These are phyloP conservation scores for Ceratocystis ficicola DNA, from an alignment of 2,329 filamentous ascomycete species.

Conservation along the genomic window DNA sequence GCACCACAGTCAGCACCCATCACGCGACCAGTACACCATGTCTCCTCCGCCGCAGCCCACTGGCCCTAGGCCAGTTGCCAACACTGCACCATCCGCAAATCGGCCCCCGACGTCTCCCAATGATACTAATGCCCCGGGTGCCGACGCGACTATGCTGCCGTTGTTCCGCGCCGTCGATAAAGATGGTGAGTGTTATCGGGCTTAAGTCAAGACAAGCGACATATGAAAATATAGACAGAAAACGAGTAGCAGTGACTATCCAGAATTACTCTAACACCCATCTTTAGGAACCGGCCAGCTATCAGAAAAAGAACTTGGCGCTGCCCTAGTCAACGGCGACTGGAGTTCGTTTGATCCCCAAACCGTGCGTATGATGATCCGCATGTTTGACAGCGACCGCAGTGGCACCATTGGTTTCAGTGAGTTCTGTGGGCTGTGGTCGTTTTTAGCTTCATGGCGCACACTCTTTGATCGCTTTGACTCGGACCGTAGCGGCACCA, in stretches of 20 bases:
- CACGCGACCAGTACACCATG: conserved; percentile 32
- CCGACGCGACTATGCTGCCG: conserved; percentile 65
- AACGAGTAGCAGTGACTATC: not conserved
- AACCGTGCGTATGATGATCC: conserved; percentile 97
- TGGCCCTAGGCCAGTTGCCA: conserved; percentile 32
- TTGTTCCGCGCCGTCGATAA: conserved; percentile 89
- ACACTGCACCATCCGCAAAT: conserved; percentile 44
- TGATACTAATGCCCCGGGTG: conserved; percentile 34
- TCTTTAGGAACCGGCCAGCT: conserved; percentile 59
- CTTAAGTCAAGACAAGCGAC: too few relatives aligned
- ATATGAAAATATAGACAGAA: not conserved
- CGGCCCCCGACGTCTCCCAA: conserved; percentile 55
- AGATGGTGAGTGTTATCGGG: conserved; percentile 43
- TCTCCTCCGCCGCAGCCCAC: conserved; percentile 39
- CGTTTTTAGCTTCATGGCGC: conserved; percentile 88
- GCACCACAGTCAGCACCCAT: conserved; percentile 24
- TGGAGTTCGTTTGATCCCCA: conserved; percentile 87
- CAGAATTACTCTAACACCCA: not conserved
- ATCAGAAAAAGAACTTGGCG: conserved; percentile 73
- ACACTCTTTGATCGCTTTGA: conserved; percentile 93
- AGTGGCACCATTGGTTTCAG: conserved; percentile 83
- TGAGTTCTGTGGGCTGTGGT: conserved; percentile 94
- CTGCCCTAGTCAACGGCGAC: conserved; percentile 90
- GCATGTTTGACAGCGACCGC: conserved; percentile 94
- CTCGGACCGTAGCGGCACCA: conserved; percentile 72